These are phyloP conservation scores for Boletus coccyginus DNA, from an alignment of 768 basidiomycete genomes.

Conservation along the genomic window DNA sequence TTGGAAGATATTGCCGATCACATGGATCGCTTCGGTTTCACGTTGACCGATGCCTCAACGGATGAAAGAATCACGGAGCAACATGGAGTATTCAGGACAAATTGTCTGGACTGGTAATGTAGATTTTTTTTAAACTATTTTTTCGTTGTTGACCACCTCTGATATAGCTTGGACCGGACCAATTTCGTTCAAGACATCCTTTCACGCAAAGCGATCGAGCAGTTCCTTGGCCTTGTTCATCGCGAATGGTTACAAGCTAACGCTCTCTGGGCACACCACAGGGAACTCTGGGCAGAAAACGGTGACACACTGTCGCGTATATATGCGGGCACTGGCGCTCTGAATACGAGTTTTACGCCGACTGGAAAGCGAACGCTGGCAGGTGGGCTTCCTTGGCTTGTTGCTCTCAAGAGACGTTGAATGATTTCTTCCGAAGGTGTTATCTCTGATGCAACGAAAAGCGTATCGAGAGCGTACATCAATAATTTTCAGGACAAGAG, in stretches of 20 bases:
- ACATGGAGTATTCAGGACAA: conserved; percentile 88
- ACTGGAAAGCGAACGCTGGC: conserved; percentile 93
- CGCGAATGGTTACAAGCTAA: conserved; percentile 71
- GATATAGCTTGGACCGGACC: conserved; percentile 83
- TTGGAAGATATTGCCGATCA: conserved; percentile 56
- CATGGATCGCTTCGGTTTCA: conserved; percentile 82
- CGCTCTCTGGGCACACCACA: conserved; percentile 80
- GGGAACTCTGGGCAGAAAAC: conserved; percentile 96
- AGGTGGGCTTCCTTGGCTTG: conserved; percentile 39
- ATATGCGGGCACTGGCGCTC: conserved; percentile 89
- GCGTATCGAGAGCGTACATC: conserved; percentile 92
- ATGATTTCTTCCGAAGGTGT: conserved; percentile 53
- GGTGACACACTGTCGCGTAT: conserved; percentile 91
- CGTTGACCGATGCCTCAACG: conserved; percentile 66
- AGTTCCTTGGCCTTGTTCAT: conserved; percentile 76
- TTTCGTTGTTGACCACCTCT: conserved; percentile 2
- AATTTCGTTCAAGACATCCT: conserved; percentile 97
- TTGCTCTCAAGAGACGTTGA: not conserved
- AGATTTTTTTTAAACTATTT: not conserved
- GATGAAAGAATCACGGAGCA: conserved; percentile 83
- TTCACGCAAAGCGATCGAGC: conserved; percentile 75
- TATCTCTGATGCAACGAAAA: conserved; percentile 95
- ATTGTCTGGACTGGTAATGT: conserved; percentile 90
- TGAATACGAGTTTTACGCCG: conserved; percentile 95
- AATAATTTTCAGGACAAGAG: conserved; percentile 96